Conservation (phyloP, 306 rosid species). For the Cyclanthera cordifolia region DNA sequence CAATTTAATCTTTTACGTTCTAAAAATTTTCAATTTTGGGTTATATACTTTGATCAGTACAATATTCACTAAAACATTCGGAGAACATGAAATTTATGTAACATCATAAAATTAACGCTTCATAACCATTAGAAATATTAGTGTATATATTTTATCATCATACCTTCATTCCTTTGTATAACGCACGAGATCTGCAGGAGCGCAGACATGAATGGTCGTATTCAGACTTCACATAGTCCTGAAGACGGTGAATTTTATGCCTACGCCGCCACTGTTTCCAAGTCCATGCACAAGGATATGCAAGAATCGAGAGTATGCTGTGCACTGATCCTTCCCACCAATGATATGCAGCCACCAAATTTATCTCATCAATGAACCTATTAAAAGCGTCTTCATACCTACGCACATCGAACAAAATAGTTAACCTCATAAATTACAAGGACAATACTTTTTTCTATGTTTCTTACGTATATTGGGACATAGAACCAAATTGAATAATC, state of each 20-base stretch:
- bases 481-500: background rate
- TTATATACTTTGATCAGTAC: background rate
- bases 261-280: conserved; percentile 96
- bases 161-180: conserved; percentile 99
- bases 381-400: conserved; percentile 96
- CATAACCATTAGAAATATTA: background rate
- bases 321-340: conserved; percentile 99
- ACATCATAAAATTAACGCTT: background rate
- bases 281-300: conserved; percentile 98
- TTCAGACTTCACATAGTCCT: conserved; percentile 88
- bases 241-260: conserved; percentile 77
- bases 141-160: conserved; percentile 14
- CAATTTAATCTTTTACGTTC: background rate
- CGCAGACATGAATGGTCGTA: conserved; percentile 95
- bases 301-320: conserved; percentile 82
- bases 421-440: conserved; percentile 13
- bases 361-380: conserved; percentile 88
- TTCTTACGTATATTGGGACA: conserved; percentile 5
- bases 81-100: background rate
- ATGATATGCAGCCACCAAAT: conserved; percentile 90
- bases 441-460: background rate
- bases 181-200: conserved; percentile 93
- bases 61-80: background rate
- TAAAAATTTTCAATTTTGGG: too few species aligned
- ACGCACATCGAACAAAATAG: conserved; percentile 16